A percentile compares a stretch with the other conserved stretches of the same genome.
phyloP scores from a whole-genome alignment of 306 rosid genomes.

The Vigna unguiculata region DNA sequence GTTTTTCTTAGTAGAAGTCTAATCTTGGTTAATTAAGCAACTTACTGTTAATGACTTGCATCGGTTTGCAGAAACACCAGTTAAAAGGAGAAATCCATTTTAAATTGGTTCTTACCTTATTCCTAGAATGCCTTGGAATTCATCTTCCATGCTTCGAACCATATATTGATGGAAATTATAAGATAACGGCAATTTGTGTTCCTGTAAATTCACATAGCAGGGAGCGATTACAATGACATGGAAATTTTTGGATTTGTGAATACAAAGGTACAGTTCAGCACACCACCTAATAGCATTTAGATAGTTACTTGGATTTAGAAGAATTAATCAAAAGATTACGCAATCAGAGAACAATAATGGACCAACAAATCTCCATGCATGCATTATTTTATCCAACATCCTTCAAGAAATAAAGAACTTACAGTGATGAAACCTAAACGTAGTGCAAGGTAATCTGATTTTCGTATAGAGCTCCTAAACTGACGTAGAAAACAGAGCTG shows the following conservation, averaged over 20 bases:
- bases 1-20: constrained; percentile 1
- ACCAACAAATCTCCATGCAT: neutral
- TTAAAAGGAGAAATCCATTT: constrained; percentile 29
- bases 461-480: constrained; percentile 80
- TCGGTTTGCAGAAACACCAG: neutral
- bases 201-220: constrained; percentile 57
- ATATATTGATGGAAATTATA: constrained; percentile 86
- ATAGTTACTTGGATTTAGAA: neutral
- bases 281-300: constrained; percentile 4
- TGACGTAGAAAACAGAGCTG: constrained; percentile 96
- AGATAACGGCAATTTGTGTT: constrained; percentile 81
- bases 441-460: constrained; percentile 92
- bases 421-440: constrained; percentile 93
- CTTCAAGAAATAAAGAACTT: constrained; percentile 40
- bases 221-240: constrained; percentile 16
- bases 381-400: neutral
- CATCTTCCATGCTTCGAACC: constrained; percentile 99
- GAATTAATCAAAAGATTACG: neutral
- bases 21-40: neutral
- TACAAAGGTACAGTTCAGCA: neutral
- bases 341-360: neutral
- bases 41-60: neutral
- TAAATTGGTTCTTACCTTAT: constrained; percentile 68
- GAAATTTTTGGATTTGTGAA: constrained; percentile 1
- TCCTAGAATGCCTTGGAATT: constrained; percentile 93